phyloP scores from a whole-genome alignment of 2,329 filamentous ascomycete species.

The Alternaria angustiovoidea region DNA sequence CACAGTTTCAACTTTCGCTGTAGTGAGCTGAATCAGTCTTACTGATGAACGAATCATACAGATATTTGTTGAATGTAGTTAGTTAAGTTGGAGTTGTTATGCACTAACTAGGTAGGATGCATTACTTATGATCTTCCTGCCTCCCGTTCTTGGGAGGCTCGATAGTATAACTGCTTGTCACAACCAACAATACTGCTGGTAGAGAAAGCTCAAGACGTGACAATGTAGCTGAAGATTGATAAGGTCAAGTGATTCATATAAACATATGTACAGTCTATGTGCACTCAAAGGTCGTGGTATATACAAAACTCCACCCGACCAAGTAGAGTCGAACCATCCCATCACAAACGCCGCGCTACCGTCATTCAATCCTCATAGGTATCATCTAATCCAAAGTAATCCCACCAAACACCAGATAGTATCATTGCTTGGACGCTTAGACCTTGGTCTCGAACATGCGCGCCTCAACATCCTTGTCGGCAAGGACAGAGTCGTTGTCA shows the following conservation, averaged over 20 bases:
- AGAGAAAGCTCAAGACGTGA: neutral
- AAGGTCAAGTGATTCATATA: neutral
- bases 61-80: no score
- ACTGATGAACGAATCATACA: neutral
- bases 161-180: no score
- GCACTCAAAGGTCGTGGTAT: slow-evolving; percentile 1
- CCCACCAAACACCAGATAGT: neutral
- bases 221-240: neutral
- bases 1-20: neutral
- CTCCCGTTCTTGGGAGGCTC: no score
- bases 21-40: neutral
- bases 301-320: slow-evolving; percentile 4
- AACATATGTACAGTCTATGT: neutral
- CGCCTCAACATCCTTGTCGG: slow-evolving; percentile 36
- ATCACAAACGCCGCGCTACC: neutral
- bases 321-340: neutral
- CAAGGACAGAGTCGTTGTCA: slow-evolving; percentile 37
- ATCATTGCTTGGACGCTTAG: neutral
- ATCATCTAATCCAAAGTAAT: slow-evolving; percentile 5
- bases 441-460: slow-evolving; percentile 26
- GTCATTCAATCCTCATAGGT: slow-evolving; percentile 1
- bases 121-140: no score
- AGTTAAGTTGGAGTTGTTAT: no score
- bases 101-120: neutral
- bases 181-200: no score